Base-by-base conservation (phyloP, 78 protist species). In the Dictyostelium firmibasis region DNA sequence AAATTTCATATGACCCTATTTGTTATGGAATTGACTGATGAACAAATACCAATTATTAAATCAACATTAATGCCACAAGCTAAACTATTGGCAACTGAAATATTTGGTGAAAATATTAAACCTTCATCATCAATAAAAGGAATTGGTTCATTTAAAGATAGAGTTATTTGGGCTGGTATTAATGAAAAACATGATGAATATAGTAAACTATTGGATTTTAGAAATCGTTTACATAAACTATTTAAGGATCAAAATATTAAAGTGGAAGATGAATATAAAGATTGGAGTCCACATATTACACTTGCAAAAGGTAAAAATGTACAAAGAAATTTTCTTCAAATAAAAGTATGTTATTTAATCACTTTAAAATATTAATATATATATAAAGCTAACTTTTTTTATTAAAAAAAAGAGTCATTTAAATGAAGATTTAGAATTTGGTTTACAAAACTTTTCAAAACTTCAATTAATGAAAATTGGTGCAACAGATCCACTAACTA, bases 251-350 rank as follows among this genome's bases (percentile, higher is more conserved):
- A 88, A 79, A 43, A 77, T 13, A 79, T 47, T 38, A 60, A 53
- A 11, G 44, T 86, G 23, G 41, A 88, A 27, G 31, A 57, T 16
- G 85, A 77, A 20, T 77, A 88, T 57, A 53, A 86, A 36, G 79
- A 33, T 31, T 88, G 85, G 86, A 31, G 25, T 27, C 93, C 93
- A 1, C 93, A 88, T 36, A 88, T 88, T 43, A 88, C 93, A 25
- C 8, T 88, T 4, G 93, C 93, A 9, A 88, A 64, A 43, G 93
- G 93, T 27, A 53, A 38, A 53, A 60, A 67, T 67, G 10, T 67
- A 10, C 18, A 11, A 67, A 67, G 35, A 29, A 67, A 67, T 67
- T 67, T 20, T 67, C 33, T 20, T 20, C 4, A 16, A 57, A 57
- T 57, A 20, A 57, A 57, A 20, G 67, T 57, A 57, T 57, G 67